Base-by-base conservation (phyloP, 1,284 basidiomycete species). In the Ustanciosporium gigantosporum region DNA sequence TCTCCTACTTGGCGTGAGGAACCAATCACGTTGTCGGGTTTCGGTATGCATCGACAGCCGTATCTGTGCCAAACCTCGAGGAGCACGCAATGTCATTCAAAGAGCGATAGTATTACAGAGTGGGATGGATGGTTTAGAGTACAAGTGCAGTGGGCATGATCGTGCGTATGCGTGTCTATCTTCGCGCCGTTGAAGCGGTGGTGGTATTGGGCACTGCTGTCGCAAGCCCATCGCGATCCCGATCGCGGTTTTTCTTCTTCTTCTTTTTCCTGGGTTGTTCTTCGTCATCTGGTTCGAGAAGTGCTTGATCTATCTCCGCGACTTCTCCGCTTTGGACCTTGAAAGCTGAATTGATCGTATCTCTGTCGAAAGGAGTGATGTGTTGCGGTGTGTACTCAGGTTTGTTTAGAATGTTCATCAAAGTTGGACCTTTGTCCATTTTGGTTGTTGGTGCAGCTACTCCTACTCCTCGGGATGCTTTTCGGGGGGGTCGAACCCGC, bases 211-310 rank as follows among this genome's bases (percentile, higher is more conserved):
- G n/a, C n/a, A n/a, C n/a, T n/a, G n/a, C n/a, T n/a, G n/a, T n/a
- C n/a, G n/a, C n/a, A n/a, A n/a, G n/a, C n/a, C n/a, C n/a, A n/a
- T 35, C 19, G 37, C 24, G 13, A 25, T 24, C 17, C 27, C 27
- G 27, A 29, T 29, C 27, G n/a, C n/a, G n/a, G n/a, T n/a, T 9
- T n/a, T 29, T 29, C 34, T 62, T 60, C 46, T 60, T 62, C 25
- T 43, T 56, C 5, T 49, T 57, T 29, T 41, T 44, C 2, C 37
- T 20, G 23, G 57, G 37, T 22, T 23, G 29, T 8, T 59, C 52
- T 38, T 64, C 55, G 11, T 68, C 65, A 34, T 68, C 65, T 16
- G 65, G 65, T 16, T 68, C 65, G 22, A 68, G 38, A 22, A 60
- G 29, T 2, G 43, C 42, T 20, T 50, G 56, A 25, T 68, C 65